phyloP scores from a whole-genome alignment of 1,284 basidiomycete genomes.

The Ustilago tritici region DNA sequence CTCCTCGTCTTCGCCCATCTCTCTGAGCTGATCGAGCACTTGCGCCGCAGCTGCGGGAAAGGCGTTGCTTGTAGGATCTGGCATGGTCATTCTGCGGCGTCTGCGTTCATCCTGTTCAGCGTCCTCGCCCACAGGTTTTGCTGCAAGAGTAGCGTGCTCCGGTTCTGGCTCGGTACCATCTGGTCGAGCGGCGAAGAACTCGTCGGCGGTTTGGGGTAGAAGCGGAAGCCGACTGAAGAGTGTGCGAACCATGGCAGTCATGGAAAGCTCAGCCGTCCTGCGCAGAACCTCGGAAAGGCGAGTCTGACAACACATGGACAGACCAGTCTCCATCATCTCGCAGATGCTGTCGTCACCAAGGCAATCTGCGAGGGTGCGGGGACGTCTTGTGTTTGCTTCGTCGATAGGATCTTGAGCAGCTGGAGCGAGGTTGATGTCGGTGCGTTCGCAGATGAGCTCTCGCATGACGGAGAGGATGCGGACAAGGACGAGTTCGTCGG shows the following conservation, averaged over 20 bases:
- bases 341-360: slow-evolving; percentile 89
- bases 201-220: slow-evolving; percentile 71
- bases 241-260: slow-evolving; percentile 85
- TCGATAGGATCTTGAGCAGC: not conserved
- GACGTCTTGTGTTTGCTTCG: slow-evolving; percentile 1
- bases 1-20: slow-evolving; percentile 56
- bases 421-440: slow-evolving; percentile 1
- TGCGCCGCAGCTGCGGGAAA: slow-evolving; percentile 63
- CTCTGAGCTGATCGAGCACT: slow-evolving; percentile 50
- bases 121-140: slow-evolving; percentile 54
- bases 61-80: slow-evolving; percentile 67
- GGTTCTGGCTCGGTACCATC: slow-evolving; percentile 54
- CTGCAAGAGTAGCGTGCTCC: slow-evolving; percentile 62
- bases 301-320: slow-evolving; percentile 97
- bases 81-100: slow-evolving; percentile 68
- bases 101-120: slow-evolving; percentile 51
- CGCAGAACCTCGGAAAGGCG: slow-evolving; percentile 89
- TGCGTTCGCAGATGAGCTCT: slow-evolving; percentile 77
- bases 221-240: slow-evolving; percentile 81
- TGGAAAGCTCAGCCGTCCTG: slow-evolving; percentile 91
- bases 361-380: slow-evolving; percentile 53
- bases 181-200: slow-evolving; percentile 53
- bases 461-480: slow-evolving; percentile 92
- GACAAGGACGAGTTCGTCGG: slow-evolving; percentile 91
- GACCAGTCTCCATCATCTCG: slow-evolving; percentile 96